Base-by-base conservation (phyloP, 208 protist species). In the Zelonia costaricensis region DNA sequence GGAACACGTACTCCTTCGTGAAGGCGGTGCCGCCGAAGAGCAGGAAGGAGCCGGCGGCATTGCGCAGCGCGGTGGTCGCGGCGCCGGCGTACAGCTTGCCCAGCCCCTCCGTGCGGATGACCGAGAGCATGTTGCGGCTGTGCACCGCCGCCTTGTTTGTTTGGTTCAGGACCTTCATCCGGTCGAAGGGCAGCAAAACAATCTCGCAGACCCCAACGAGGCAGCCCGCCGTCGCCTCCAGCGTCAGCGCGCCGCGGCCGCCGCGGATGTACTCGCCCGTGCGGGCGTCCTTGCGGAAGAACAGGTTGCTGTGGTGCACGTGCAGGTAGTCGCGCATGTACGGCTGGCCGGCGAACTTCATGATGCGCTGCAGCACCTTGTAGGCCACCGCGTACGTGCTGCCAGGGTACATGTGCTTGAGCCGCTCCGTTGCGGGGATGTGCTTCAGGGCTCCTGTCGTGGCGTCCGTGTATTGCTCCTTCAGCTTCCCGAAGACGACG, bases 301-400 rank as follows among this genome's bases (percentile, higher is more conserved):
- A 88, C 16, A 76, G 6, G 43, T 52, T 13, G 46, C 60, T 66
- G 63, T 81, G 69, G 35, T 76, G 51, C 25, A 63, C 68, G 44
- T 82, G 22, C 0, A 93, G 62, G 58, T 80, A 88, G 53, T 91
- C 84, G 28, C 70, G 64, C 70, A 79, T 77, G 67, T 86, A 87
- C 9, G 87, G 84, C 73, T 93, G 87, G 0, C 83, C 83, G 15
- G 78, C 84, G 56, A 93, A 93, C 62, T 93, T 93, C 54, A 87
- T 72, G 20, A 86, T 59, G 1, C 87, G 76, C 69, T 93, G 87
- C 42, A 80, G 51, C 22, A 93, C 80, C 74, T 93, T 93, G 81
- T 93, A 93, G 25, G 60, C 61, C 4, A 87, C 74, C 20, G 79
- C 87, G 63, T 86, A 91, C 8, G 55, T 40, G 67, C 80, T 86